Evolutionary conservation across 2,329 filamentous ascomycete species (phyloP), one percentile per base, ranked within the genome.

Genomic region (Pyricularia pennisetigena): DNA sequence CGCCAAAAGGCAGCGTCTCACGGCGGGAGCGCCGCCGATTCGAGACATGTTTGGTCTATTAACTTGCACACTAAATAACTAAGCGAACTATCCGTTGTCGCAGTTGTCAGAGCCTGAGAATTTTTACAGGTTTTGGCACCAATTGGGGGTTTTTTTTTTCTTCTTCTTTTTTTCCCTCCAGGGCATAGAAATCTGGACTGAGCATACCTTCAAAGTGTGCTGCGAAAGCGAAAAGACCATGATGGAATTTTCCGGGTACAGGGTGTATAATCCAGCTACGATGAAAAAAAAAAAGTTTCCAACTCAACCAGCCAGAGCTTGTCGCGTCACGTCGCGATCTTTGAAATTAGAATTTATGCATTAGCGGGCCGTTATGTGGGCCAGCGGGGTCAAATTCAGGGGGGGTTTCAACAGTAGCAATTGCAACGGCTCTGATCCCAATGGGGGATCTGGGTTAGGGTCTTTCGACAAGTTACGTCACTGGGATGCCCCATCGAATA

Each of bases 1-100:
- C 57, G 30, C 64, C 64, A 35, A 41, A n/a, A 65, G 63, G 63
- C 23, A 65, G 30, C 64, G 32, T 41, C 64, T 65, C 64, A 61
- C n/a, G 57, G 57, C 23, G 57, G 57, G 57, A 24, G 57, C 57
- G 57, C 57, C 24, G 57, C 57, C 57, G 57, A 61, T 61, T 61
- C 57, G 57, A 26, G 57, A 61, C 57, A 61, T 61, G 9, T 24
- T 61, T 8, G 41, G 41, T 20, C 20, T 49, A n/a, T 49, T 49
- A 49, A 49, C 14, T n/a, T 20, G 2, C 20, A 49, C 41, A 49
- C 41, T 10, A 49, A 49, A 16, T n/a, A 49, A 16, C 7, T 49
- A 49, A 49, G 41, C 41, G 41, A 49, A 16, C 41, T 61, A 12
- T 24, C 23, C 12, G 7, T 26, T 23, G 23, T 61, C 23, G 12